Conservation (phyloP, 805 yeast species). For the Phaffomyces thermotolerans region DNA sequence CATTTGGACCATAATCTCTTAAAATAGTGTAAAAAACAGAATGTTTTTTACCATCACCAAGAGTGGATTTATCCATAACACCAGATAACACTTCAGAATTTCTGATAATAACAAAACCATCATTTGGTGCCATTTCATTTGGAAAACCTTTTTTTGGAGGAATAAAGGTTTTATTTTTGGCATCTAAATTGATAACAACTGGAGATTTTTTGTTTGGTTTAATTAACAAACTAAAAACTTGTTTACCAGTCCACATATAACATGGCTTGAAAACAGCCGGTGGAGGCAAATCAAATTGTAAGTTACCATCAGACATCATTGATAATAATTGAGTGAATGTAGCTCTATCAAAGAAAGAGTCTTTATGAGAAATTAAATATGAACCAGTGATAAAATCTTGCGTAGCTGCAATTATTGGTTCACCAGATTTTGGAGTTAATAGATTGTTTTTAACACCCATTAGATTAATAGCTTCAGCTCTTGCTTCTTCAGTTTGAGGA, state of each 20-base stretch:
- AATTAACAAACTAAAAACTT: conserved; percentile 81
- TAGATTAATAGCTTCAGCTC: conserved; percentile 96
- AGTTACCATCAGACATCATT: conserved; percentile 92
- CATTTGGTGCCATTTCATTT: conserved; percentile 95
- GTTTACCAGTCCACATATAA: conserved; percentile 95
- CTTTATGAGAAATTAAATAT: conserved; percentile 85
- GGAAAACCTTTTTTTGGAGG: conserved; percentile 73
- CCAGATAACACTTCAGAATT: conserved; percentile 88
- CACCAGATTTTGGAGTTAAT: conserved; percentile 95
- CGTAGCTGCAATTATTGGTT: conserved; percentile 98
- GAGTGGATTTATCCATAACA: conserved; percentile 90
- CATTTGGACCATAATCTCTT: conserved; percentile 94
- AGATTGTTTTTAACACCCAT: conserved; percentile 97
- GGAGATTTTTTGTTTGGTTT: conserved; percentile 71
- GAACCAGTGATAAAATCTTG: conserved; percentile 99
- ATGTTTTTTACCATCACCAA: conserved; percentile 98
- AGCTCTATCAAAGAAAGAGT: conserved; percentile 86
- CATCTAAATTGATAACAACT: conserved; percentile 85
- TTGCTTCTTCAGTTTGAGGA: conserved; percentile 97
- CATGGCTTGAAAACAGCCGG: conserved; percentile 90
- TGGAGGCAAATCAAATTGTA: conserved; percentile 89
- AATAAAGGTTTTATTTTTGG: conserved; percentile 82
- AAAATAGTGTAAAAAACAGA: conserved; percentile 92
- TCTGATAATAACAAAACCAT: conserved; percentile 85
- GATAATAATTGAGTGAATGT: conserved; percentile 73